Evolutionary conservation across 2,329 filamentous ascomycete species (phyloP), one percentile per base, ranked within the genome.

Genomic region (Ramularia endophylla): DNA sequence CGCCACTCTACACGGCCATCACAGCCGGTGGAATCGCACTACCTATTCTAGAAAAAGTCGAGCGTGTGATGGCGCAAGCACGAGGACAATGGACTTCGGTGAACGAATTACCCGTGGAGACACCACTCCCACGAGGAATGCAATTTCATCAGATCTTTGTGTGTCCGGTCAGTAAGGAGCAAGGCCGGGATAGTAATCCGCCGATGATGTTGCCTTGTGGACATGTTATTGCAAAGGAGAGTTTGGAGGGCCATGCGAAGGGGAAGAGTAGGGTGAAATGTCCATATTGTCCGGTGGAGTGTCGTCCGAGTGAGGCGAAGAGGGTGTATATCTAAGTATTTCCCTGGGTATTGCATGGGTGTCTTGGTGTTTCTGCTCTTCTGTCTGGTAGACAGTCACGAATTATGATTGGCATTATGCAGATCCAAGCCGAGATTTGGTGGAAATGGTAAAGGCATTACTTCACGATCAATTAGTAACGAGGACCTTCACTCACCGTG

Each of bases 141-240:
- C 71, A 77, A 38, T 98, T 94, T 70, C 92, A 98, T 64, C 85
- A 85, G 41, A 95, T 98, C 59, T 98, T 98, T 61, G 92, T 98
- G 30, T 98, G 92, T 59, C 92, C 92, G 0, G 92, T 98, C 4
- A 89, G 84, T 56, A 97, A 97, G 64, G 92, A 95, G 61, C 92
- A 98, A 65, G 88, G 85, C 0, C 98, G 90, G 0, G 88, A 94
- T 57, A 69, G 75, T 17, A 98, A 98, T 62, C 92, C 92, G 8
- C 88, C 92, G 2, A 94, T 97, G 85, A 92, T 95, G 78, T 81
- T 98, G 59, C 85, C 87, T 0, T 98, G 92, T 59, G 90, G 92
- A 5, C 92, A 98, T 67, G 90, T 95, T 38, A 82, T 98, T 45
- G 89, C 88, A 13, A 77, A 81, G 50, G 89, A 95, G 58, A 88